These are phyloP conservation scores for Pythium phragmitis DNA, from an alignment of 352 stramenopile species.

Conservation along the genomic window DNA sequence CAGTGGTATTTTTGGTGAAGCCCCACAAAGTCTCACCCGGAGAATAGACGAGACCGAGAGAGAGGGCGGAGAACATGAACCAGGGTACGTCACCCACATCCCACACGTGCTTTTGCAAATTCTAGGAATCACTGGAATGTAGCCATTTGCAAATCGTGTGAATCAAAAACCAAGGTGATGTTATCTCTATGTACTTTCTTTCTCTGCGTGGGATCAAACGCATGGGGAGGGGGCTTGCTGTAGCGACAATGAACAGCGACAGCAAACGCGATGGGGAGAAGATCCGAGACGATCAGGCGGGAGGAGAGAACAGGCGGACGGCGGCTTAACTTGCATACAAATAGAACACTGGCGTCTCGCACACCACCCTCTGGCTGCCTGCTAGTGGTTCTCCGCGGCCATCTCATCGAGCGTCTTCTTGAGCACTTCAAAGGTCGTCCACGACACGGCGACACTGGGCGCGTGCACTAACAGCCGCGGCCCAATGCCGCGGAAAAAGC, in stretches of 20 bases:
- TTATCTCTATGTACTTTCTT: slow-evolving; percentile 19
- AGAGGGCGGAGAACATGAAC: background rate
- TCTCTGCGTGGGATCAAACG: background rate
- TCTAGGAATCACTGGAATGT: too few relatives aligned
- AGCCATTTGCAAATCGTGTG: too few relatives aligned
- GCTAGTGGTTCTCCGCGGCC: slow-evolving; percentile 24
- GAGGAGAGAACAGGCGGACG: too few relatives aligned
- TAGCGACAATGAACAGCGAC: background rate
- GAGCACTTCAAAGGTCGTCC: slow-evolving; percentile 98
- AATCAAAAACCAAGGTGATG: background rate
- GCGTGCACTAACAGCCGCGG: slow-evolving; percentile 95
- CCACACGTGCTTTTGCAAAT: too few relatives aligned
- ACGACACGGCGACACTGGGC: slow-evolving; percentile 97
- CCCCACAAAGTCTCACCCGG: too few relatives aligned
- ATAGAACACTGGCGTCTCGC: background rate
- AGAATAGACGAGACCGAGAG: background rate
- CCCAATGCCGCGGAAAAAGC: slow-evolving; percentile 95
- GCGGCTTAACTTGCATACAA: slow-evolving; percentile 2
- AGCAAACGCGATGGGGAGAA: background rate
- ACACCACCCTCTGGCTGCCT: background rate
- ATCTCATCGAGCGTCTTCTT: slow-evolving; percentile 81
- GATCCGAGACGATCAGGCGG: too few relatives aligned
- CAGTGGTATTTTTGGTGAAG: too few relatives aligned
- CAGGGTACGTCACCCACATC: too few relatives aligned
- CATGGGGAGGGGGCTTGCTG: background rate